A percentile compares a stretch with the other conserved stretches of the same genome.
Conservation (phyloP, 1,284 basidiomycete species). For the Amylostereum areolatum region DNA sequence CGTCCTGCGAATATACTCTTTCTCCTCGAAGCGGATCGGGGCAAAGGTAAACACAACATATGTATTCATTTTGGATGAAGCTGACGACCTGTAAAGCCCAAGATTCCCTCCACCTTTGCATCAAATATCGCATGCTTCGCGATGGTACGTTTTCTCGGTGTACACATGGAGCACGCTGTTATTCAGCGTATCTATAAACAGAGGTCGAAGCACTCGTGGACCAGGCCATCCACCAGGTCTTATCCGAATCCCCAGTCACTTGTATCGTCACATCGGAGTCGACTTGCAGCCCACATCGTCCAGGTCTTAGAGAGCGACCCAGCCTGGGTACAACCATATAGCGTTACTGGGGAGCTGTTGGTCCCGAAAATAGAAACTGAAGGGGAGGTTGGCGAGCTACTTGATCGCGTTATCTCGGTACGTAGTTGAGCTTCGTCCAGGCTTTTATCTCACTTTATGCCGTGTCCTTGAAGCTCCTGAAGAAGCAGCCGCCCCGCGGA, state of each 20-base stretch:
- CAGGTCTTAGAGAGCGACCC: constrained; percentile 55
- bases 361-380: constrained; percentile 40
- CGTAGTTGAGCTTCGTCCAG: constrained; percentile 4
- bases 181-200: constrained; percentile 17
- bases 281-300: constrained; percentile 43
- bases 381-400: constrained; percentile 29
- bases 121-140: constrained; percentile 66
- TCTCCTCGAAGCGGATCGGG: constrained; percentile 52
- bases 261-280: constrained; percentile 24
- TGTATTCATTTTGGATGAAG: background rate
- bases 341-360: constrained; percentile 58
- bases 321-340: constrained; percentile 63
- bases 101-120: constrained; percentile 54
- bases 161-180: constrained; percentile 4
- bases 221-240: constrained; percentile 35
- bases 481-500: constrained; percentile 32
- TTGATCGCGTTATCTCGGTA: constrained; percentile 27
- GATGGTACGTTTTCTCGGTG: constrained; percentile 46
- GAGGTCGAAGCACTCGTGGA: constrained; percentile 61
- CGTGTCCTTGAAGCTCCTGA: constrained; percentile 33
- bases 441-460: constrained; percentile 8
- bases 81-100: constrained; percentile 33
- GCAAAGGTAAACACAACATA: constrained; percentile 6
- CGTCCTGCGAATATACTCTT: constrained; percentile 72
- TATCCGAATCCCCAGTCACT: constrained; percentile 26